These are phyloP conservation scores for Eremothecium gossypii DNA, from an alignment of 1,139 yeast species.

Conservation along the genomic window DNA sequence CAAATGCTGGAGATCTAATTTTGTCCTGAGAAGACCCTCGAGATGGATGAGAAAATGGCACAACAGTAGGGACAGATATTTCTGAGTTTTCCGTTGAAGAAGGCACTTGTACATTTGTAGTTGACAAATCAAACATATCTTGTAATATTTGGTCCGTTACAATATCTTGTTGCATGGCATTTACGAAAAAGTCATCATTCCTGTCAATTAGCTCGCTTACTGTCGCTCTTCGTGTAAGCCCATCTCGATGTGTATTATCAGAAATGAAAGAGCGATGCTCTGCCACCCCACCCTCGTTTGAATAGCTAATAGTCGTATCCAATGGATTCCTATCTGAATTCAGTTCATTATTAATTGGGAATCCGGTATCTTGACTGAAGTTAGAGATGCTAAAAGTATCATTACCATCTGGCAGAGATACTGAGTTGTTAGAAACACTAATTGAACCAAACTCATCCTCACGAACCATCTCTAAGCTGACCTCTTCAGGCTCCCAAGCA, in stretches of 20 bases:
- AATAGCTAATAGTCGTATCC: not conserved
- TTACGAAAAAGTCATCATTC: conserved; percentile 7
- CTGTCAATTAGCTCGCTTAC: conserved; percentile 17
- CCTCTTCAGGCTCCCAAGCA: conserved; percentile 29
- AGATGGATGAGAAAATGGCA: not conserved
- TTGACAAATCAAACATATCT: conserved; percentile 1
- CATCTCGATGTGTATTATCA: not conserved
- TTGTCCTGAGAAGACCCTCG: not conserved
- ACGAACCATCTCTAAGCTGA: not conserved
- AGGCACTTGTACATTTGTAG: not conserved
- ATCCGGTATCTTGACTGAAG: not conserved
- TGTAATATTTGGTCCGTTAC: not conserved
- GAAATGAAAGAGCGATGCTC: not conserved
- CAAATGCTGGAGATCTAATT: not conserved
- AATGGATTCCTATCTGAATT: not conserved
- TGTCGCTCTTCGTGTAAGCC: conserved; percentile 1
- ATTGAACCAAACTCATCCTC: not conserved
- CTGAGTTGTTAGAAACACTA: not conserved
- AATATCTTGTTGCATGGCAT: conserved; percentile 1
- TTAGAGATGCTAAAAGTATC: not conserved
- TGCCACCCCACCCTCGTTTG: not conserved
- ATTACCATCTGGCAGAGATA: not conserved
- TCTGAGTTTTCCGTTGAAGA: not conserved
- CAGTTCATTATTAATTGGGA: not conserved
- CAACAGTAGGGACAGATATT: not conserved